Percentiles rank a stretch among this genome's conserved stretches.
Evolutionary conservation across 768 basidiomycete genomes (phyloP).

Genomic region (Serendipita sp.): DNA sequence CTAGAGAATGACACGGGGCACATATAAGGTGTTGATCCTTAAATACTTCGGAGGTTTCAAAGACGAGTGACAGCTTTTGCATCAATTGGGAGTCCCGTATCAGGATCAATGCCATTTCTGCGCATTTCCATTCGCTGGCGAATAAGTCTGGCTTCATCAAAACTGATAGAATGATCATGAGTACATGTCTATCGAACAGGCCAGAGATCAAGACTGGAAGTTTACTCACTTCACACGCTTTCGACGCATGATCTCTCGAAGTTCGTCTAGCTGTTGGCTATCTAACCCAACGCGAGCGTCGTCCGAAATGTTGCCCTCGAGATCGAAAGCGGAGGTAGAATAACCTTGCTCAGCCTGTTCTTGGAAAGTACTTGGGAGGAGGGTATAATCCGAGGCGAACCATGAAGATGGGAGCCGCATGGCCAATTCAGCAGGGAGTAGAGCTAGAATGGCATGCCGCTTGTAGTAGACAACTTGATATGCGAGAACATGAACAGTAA

Average conservation of each 20-base stretch:
- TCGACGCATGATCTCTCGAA: not conserved
- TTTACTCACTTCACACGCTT: not conserved
- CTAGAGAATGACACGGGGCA: too few relatives aligned
- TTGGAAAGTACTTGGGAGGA: not conserved
- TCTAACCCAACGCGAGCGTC: not conserved
- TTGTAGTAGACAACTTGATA: not conserved
- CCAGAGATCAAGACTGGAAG: not conserved
- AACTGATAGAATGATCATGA: not conserved
- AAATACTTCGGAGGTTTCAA: not conserved
- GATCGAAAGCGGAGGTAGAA: not conserved
- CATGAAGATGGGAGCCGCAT: not conserved
- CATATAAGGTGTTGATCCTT: not conserved
- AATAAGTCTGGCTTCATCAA: slow-evolving; percentile 1
- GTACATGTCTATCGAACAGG: not conserved
- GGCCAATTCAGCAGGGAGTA: not conserved
- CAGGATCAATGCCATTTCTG: slow-evolving; percentile 1
- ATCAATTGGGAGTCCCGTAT: not conserved
- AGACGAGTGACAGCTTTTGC: slow-evolving; percentile 1
- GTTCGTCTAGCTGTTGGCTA: not conserved
- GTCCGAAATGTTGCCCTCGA: not conserved
- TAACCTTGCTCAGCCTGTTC: slow-evolving; percentile 1
- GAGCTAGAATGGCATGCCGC: not conserved
- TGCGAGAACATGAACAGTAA: too few relatives aligned
- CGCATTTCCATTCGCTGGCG: not conserved
- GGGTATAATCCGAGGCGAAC: not conserved